Evolutionary conservation across 2,329 filamentous ascomycete genomes (phyloP).

Genomic region (Paracamarosporium sp.): DNA sequence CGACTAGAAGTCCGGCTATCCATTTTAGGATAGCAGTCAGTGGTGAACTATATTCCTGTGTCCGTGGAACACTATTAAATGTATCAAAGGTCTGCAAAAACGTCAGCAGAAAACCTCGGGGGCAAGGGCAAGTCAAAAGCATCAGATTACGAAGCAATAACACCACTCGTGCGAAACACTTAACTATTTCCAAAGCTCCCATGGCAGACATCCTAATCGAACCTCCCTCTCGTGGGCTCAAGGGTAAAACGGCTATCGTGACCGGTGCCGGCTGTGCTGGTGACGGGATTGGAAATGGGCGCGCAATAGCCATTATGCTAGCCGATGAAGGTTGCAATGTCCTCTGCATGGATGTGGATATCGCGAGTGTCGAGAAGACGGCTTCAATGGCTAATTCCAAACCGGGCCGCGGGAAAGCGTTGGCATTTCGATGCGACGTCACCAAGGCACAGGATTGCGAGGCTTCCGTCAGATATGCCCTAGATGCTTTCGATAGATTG

Average conservation of each 20-base stretch:
- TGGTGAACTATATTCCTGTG: too few relatives aligned
- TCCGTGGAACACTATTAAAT: not conserved
- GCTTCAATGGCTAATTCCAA: slow-evolving; percentile 57
- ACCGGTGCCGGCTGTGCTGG: slow-evolving; percentile 65
- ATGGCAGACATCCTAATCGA: slow-evolving; percentile 24
- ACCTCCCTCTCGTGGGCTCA: slow-evolving; percentile 49
- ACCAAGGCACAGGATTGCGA: slow-evolving; percentile 61
- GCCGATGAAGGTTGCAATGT: slow-evolving; percentile 65
- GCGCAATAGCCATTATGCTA: slow-evolving; percentile 64
- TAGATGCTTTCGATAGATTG: slow-evolving; percentile 61
- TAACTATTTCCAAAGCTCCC: not conserved
- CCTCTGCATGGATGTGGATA: slow-evolving; percentile 63
- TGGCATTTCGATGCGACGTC: slow-evolving; percentile 62
- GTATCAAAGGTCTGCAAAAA: not conserved
- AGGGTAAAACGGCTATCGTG: slow-evolving; percentile 59
- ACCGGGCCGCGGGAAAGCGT: slow-evolving; percentile 46
- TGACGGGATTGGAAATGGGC: slow-evolving; percentile 67
- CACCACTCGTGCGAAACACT: not conserved
- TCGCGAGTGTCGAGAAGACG: slow-evolving; percentile 59
- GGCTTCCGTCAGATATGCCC: slow-evolving; percentile 46
- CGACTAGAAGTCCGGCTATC: not conserved
- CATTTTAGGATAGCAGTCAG: not conserved
- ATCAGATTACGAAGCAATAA: too few relatives aligned
- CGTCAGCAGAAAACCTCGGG: not conserved
- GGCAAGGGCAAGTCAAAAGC: too few relatives aligned